Percentiles rank a stretch among this genome's conserved stretches.
These are phyloP conservation scores for Larix kaempferi DNA, from an alignment of 75 land plant genomes.

Conservation along the genomic window DNA sequence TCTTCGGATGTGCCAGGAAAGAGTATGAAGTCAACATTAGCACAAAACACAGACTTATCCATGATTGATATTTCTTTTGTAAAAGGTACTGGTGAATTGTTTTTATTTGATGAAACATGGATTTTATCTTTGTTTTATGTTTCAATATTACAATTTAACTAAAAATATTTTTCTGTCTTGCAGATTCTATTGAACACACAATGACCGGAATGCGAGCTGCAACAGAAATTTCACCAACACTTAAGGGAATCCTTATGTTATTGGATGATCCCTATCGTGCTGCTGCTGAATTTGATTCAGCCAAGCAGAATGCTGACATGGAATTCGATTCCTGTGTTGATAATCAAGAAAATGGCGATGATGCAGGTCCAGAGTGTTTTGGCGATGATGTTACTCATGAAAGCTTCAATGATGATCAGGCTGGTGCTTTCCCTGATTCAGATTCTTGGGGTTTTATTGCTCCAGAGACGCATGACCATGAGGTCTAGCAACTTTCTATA, in stretches of 20 bases:
- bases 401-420: constrained; percentile 22
- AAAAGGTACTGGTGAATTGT: constrained; percentile 41
- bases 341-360: constrained; percentile 15
- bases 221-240: constrained; percentile 74
- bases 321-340: background rate
- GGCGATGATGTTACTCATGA: constrained; percentile 23
- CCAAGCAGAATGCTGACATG: constrained; percentile 4
- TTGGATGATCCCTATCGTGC: constrained; percentile 62
- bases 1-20: constrained; percentile 82
- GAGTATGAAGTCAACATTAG: constrained; percentile 18
- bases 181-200: constrained; percentile 76
- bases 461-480: constrained; percentile 13
- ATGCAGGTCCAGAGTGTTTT: background rate
- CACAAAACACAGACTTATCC: constrained; percentile 14
- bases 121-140: background rate
- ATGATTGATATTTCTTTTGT: constrained; percentile 73
- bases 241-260: constrained; percentile 48
- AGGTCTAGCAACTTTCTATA: constrained; percentile 28
- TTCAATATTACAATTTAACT: constrained; percentile 9
- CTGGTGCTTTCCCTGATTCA: constrained; percentile 17
- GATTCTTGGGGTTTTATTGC: constrained; percentile 4
- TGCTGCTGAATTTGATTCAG: constrained; percentile 20
- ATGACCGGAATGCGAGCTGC: constrained; percentile 27
- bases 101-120: background rate
- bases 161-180: constrained; percentile 2